A percentile compares a stretch with the other conserved stretches of the same genome.
These are phyloP conservation scores for Spencermartinsiella ligniputridi DNA, from an alignment of 1,139 yeast species.

Conservation along the genomic window DNA sequence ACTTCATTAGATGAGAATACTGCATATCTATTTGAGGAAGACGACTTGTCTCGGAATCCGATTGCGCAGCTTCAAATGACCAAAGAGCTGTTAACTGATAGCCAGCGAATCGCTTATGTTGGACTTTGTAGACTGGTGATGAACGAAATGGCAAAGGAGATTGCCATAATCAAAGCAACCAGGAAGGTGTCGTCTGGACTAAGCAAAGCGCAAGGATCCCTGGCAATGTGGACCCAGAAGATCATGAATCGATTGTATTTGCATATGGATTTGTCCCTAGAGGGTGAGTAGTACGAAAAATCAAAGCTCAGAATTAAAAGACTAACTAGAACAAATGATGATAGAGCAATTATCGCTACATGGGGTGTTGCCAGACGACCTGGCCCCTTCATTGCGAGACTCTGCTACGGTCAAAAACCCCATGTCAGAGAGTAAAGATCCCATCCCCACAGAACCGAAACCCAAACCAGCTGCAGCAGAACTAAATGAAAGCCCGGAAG, in stretches of 20 bases:
- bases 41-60: constrained; percentile 45
- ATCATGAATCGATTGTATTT: constrained; percentile 68
- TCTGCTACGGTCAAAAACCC: constrained; percentile 30
- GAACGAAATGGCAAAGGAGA: constrained; percentile 75
- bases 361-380: constrained; percentile 71
- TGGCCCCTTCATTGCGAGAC: constrained; percentile 47
- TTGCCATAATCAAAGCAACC: constrained; percentile 58
- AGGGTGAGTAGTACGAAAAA: constrained; percentile 24
- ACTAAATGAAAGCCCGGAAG: constrained; percentile 12
- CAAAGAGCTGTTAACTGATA: constrained; percentile 71
- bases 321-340: constrained; percentile 62
- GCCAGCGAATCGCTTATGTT: constrained; percentile 87
- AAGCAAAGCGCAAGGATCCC: constrained; percentile 69
- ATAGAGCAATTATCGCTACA: constrained; percentile 81
- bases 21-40: constrained; percentile 66
- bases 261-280: constrained; percentile 71
- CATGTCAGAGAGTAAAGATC: constrained; percentile 14
- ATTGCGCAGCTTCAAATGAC: constrained; percentile 72
- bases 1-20: constrained; percentile 70
- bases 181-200: constrained; percentile 44
- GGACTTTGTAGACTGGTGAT: constrained; percentile 75
- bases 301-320: not conserved
- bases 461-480: constrained; percentile 8
- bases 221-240: constrained; percentile 81
- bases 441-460: constrained; percentile 7